A percentile compares a stretch with the other conserved stretches of the same genome.
phyloP scores from a whole-genome alignment of 257 asterid species.

The Phtheirospermum japonicum region DNA sequence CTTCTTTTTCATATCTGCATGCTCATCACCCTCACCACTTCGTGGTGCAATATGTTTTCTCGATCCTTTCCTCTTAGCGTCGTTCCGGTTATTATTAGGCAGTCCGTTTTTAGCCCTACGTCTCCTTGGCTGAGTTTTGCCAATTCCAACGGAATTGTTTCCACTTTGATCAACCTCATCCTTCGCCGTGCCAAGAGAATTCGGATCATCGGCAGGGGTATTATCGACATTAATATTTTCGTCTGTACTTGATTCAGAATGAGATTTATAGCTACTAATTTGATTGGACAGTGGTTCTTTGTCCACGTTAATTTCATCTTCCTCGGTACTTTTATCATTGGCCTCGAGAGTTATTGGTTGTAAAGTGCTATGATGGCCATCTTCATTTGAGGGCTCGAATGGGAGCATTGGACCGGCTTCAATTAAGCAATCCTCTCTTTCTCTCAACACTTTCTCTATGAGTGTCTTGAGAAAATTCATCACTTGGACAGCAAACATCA shows the following conservation, averaged over 20 bases:
- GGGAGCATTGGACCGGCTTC: conserved; percentile 36
- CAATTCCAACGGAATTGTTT: conserved; percentile 12
- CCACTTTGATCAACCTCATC: conserved; percentile 14
- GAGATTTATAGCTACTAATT: conserved; percentile 19
- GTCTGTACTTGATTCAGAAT: conserved; percentile 29
- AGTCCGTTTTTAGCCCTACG: conserved; percentile 42
- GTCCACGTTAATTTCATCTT: conserved; percentile 17
- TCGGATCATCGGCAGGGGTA: conserved; percentile 22
- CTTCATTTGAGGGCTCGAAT: conserved; percentile 45
- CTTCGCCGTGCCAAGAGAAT: conserved; percentile 7
- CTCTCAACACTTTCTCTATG: conserved; percentile 46
- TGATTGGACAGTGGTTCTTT: conserved; percentile 22
- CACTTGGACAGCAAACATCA: conserved; percentile 71
- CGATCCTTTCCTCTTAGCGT: conserved; percentile 38
- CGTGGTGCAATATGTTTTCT: conserved; percentile 30
- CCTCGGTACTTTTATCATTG: conserved; percentile 16
- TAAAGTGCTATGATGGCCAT: conserved; percentile 31
- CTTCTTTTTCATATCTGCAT: conserved; percentile 39
- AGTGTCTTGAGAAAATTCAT: conserved; percentile 74
- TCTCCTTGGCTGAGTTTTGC: conserved; percentile 38
- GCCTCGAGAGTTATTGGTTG: conserved; percentile 22
- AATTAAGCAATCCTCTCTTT: conserved; percentile 42
- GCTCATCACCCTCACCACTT: conserved; percentile 27
- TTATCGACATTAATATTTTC: conserved; percentile 33
- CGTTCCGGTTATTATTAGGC: conserved; percentile 26